A percentile compares a stretch with the other conserved stretches of the same genome.
These are phyloP conservation scores for Fomitopsis serialis DNA, from an alignment of 768 basidiomycete genomes.

Conservation along the genomic window DNA sequence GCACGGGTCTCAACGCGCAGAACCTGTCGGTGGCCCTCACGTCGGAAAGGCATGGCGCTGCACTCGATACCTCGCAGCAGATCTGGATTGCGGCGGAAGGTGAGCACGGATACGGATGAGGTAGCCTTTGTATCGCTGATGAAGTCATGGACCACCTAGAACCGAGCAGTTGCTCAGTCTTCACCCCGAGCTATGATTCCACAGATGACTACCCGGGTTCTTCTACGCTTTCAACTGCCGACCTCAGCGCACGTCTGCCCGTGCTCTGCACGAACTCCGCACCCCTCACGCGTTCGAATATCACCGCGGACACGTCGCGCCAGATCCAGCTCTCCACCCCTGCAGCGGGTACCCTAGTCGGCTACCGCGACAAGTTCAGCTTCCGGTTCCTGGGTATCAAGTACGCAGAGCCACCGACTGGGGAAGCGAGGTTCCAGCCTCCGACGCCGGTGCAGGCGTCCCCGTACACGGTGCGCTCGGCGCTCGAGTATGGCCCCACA, in stretches of 20 bases:
- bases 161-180: not conserved
- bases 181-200: not conserved
- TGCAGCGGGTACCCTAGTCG: conserved; percentile 1
- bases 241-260: not conserved
- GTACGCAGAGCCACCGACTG: not conserved
- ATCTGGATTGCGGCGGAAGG: conserved; percentile 1
- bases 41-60: conserved; percentile 4
- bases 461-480: not conserved
- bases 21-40: conserved; percentile 1
- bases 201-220: not conserved
- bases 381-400: conserved; percentile 8
- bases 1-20: not conserved
- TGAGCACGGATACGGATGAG: not conserved
- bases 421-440: conserved; percentile 2
- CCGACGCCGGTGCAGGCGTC: not conserved
- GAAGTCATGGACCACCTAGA: not conserved
- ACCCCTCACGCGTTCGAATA: conserved; percentile 5
- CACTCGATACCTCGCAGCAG: not conserved
- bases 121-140: not conserved
- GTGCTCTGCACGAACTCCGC: conserved; percentile 10
- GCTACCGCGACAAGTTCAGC: conserved; percentile 7
- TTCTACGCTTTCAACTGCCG: not conserved
- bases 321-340: conserved; percentile 3
- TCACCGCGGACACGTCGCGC: conserved; percentile 6
- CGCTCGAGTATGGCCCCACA: conserved; percentile 1